phyloP scores from a whole-genome alignment of 2,329 filamentous ascomycete species.

The Huntiella decipiens region DNA sequence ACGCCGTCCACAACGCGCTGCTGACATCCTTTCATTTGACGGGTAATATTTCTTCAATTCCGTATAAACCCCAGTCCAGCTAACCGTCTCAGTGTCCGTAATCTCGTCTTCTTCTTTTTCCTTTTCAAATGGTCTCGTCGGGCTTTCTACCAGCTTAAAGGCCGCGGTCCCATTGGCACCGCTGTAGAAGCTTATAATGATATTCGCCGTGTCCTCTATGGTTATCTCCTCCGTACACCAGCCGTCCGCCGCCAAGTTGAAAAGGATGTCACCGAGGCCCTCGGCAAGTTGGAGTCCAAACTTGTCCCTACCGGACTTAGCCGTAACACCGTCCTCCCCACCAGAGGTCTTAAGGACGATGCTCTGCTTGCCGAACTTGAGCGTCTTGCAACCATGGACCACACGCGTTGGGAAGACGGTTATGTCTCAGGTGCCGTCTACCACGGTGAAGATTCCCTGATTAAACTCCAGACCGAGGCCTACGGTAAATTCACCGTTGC shows the following conservation, averaged over 20 bases:
- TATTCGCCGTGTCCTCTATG: conserved; percentile 56
- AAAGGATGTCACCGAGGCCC: conserved; percentile 61
- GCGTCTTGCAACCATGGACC: conserved; percentile 66
- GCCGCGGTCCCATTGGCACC: conserved; percentile 70
- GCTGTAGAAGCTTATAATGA: conserved; percentile 54
- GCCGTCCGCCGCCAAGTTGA: conserved; percentile 75
- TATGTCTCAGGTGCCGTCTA: conserved; percentile 90
- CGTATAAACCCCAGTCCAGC: neutral
- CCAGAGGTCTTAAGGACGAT: conserved; percentile 66
- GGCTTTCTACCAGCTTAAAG: conserved; percentile 66
- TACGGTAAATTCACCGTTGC: conserved; percentile 88
- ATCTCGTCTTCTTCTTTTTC: conserved; percentile 79
- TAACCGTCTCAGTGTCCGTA: conserved; percentile 44
- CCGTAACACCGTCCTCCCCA: conserved; percentile 58
- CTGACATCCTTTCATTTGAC: conserved; percentile 8
- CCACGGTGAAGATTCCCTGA: conserved; percentile 67
- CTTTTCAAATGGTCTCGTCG: conserved; percentile 66
- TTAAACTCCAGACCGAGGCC: conserved; percentile 75
- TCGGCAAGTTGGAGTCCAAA: conserved; percentile 66
- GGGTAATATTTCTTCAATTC: conserved; percentile 2
- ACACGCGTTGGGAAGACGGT: conserved; percentile 93
- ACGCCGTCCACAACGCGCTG: conserved; percentile 4
- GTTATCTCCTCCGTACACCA: conserved; percentile 67
- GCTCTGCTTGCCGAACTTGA: conserved; percentile 63
- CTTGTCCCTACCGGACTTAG: conserved; percentile 57